A percentile compares a stretch with the other conserved stretches of the same genome.
phyloP scores from a whole-genome alignment of 1,284 basidiomycete genomes.

The Athelia sp. region DNA sequence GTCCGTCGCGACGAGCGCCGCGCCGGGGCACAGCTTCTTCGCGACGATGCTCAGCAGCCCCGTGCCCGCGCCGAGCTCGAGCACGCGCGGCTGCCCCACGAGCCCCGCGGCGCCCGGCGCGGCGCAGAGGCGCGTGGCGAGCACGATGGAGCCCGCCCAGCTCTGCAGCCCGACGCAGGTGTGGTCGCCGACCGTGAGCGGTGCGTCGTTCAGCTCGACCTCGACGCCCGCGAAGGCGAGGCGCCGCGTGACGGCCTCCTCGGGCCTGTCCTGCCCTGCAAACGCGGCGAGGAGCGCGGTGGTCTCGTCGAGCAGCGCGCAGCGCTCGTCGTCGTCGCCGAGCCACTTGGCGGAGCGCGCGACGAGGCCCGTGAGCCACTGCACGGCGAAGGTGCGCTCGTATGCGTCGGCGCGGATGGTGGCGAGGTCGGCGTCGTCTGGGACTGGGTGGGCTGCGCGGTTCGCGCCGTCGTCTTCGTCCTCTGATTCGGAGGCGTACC shows the following conservation, averaged over 20 bases:
- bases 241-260: constrained; percentile 41
- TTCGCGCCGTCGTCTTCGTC: constrained; percentile 32
- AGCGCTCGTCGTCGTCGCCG: constrained; percentile 21
- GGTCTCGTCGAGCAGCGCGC: constrained; percentile 43
- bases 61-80: constrained; percentile 88
- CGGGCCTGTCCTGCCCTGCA: constrained; percentile 28
- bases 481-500: constrained; percentile 47
- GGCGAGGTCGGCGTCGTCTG: constrained; percentile 18
- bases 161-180: constrained; percentile 85
- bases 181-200: constrained; percentile 66
- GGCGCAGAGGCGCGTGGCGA: constrained; percentile 66
- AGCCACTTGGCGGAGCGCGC: constrained; percentile 53
- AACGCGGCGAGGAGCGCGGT: constrained; percentile 56
- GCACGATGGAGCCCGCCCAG: constrained; percentile 79
- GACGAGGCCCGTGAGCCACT: constrained; percentile 59
- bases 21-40: constrained; percentile 47
- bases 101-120: constrained; percentile 47
- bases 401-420: constrained; percentile 39
- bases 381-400: constrained; percentile 43
- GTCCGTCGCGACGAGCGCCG: constrained; percentile 67
- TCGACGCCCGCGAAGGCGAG: constrained; percentile 48
- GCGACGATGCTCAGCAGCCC: constrained; percentile 75
- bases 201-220: constrained; percentile 76
- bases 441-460: constrained; percentile 14
- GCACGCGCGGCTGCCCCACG: constrained; percentile 34